phyloP scores from a whole-genome alignment of 2,329 filamentous ascomycete species.

The Helicocarpus griseus region DNA sequence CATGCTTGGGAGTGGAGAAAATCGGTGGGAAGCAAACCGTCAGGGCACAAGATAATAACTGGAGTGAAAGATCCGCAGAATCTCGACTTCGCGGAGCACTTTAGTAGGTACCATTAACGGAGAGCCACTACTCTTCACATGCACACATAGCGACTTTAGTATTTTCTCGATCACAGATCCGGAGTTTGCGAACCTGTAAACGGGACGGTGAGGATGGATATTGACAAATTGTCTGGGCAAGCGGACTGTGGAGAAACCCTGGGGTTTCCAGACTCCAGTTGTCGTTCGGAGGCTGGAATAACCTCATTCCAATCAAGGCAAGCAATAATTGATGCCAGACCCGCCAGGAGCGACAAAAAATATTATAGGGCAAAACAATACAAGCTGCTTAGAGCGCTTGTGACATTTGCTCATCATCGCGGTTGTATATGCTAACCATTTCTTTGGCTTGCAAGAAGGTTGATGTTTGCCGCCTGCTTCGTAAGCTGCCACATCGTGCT shows the following conservation, averaged over 20 bases:
- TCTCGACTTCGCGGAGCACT: neutral
- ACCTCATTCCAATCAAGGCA: no score
- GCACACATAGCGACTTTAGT: no score
- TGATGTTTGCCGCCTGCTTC: neutral
- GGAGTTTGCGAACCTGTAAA: no score
- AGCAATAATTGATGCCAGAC: neutral
- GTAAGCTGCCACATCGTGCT: neutral
- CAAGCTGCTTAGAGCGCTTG: neutral
- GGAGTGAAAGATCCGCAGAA: neutral
- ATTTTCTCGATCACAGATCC: no score
- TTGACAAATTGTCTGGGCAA: no score
- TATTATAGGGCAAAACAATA: neutral
- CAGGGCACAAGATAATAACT: neutral
- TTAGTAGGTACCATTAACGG: no score
- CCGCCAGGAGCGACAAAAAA: constrained; percentile 1
- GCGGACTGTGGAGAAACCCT: neutral
- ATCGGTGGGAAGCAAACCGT: neutral
- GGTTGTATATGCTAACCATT: neutral
- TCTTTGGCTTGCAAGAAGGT: neutral
- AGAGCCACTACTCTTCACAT: no score
- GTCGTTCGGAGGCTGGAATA: no score
- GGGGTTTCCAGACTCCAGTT: neutral
- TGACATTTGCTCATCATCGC: neutral
- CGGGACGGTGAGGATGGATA: no score
- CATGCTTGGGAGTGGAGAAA: neutral